Base-by-base conservation (phyloP, 2,329 filamentous ascomycete genomes). In the Xylaria sp. region DNA sequence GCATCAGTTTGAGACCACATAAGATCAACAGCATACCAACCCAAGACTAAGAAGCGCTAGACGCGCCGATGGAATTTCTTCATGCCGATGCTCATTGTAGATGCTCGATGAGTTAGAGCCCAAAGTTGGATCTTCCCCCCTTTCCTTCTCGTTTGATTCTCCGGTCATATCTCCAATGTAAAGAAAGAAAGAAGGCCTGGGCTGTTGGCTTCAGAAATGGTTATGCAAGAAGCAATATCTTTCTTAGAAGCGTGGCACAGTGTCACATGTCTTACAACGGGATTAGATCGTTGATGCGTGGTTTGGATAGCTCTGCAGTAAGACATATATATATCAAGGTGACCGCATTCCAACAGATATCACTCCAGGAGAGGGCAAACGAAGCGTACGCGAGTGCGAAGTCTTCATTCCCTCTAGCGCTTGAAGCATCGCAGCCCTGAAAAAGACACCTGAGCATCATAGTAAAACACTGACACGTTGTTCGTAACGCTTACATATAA, bases 41-140 rank as follows among this genome's bases (percentile, higher is more conserved):
- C 74, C 68, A 31, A 74, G 29, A 42, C 67, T 56, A 5, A 75
- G 68, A 56, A 73, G 51, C 27, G 62, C 67, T 29, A 73, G 65
- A n/a, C 71, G 72, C 13, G 49, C 42, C 22, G 58, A 39, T 20
- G 73, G 68, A n/a, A 74, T 22, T 33, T 73, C 73, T 36, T 66
- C 39, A 20, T 38, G 62, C n/a, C 45, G 53, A 50, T 66, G 53
- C 31, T 47, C 47, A 38, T 61, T 27, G 22, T 58, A 54, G 15
- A 42, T 20, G 33, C 56, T 61, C 38, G 63, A 55, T 17, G 62
- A 55, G 45, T 53, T 65, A 44, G 65, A 58, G 11, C 25, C 57
- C 29, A 31, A 47, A 31, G 22, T 17, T 9, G 60, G 20, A 33
- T 69, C 31, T 10, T 39, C 39, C 36, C 45, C 47, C 33, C 36